A percentile compares a stretch with the other conserved stretches of the same genome.
Conservation (phyloP, 2,329 filamentous ascomycete species). For the Ophiostoma ulmi region DNA sequence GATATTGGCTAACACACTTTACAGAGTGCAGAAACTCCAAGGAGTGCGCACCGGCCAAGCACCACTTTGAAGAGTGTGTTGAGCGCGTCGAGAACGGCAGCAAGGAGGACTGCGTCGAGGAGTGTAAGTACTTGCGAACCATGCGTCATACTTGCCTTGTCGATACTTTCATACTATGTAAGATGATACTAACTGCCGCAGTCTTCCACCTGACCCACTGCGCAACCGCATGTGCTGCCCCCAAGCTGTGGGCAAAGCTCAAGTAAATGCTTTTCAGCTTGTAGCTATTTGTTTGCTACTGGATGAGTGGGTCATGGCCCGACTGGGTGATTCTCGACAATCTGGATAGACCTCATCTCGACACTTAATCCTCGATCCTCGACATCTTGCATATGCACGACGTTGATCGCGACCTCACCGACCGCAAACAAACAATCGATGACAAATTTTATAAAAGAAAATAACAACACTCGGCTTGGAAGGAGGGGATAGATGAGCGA, state of each 20-base stretch:
- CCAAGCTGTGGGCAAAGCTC: constrained; percentile 89
- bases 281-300: background rate
- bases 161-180: background rate
- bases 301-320: background rate
- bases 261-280: constrained; percentile 55
- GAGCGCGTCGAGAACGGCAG: constrained; percentile 82
- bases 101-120: constrained; percentile 96
- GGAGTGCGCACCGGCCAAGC: constrained; percentile 81
- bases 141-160: constrained; percentile 17
- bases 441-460: background rate
- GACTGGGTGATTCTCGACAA: background rate
- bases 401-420: background rate
- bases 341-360: background rate
- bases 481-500: background rate
- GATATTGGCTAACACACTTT: background rate
- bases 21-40: constrained; percentile 85
- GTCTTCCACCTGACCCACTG: constrained; percentile 99
- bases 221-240: constrained; percentile 84
- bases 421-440: background rate
- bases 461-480: background rate
- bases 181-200: constrained; percentile 35
- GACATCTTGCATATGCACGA: background rate
- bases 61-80: constrained; percentile 97
- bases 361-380: background rate
- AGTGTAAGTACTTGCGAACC: constrained; percentile 63